Evolutionary conservation across 2,329 filamentous ascomycete genomes (phyloP), one percentile per base, ranked within the genome.

Genomic region (Fusarium xylarioides): DNA sequence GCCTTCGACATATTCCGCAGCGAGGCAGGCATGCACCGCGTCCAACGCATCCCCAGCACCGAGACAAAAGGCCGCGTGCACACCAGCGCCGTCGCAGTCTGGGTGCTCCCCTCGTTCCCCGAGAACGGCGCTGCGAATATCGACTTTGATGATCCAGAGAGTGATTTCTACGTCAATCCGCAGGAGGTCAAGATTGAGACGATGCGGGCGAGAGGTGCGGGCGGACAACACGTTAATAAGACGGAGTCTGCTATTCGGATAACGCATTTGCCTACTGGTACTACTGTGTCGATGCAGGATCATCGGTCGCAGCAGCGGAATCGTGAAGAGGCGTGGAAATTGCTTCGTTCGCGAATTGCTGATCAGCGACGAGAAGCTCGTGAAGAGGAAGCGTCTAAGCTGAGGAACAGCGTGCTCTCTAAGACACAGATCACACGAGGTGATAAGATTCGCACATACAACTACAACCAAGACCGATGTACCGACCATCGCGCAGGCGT

Each of bases 181-280:
- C 88, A 91, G 68, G 95, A 99, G 66, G 94, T 99, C 30, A 88
- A 88, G 57, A 86, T 90, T 26, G 96, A 99, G 80, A 94, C 95
- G 68, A 97, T 98, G 95, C 89, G 95, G 21, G 95, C 96, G 0
- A 87, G 94, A 50, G 96, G 96, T 67, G 95, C 96, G 1, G 96
- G 96, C 37, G 96, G 96, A 2, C 96, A 99, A 84, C 96, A 99
- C 83, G 96, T 99, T 80, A 99, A 99, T 84, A 98, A 95, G 81
- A 99, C 96, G 0, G 96, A 99, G 84, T 97, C 94, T 35, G 96
- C 96, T 7, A 93, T 99, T 69, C 92, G 96, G 15, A 87, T 99
- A 77, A 98, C 95, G 4, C 96, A 99, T 84, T 83, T 92, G 11
- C 96, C 96, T 5, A 97, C 95, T 2, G 93, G 93, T 49, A 96